Conservation (phyloP, 1,284 basidiomycete species). For the Cutaneotrichosporon sp. region DNA sequence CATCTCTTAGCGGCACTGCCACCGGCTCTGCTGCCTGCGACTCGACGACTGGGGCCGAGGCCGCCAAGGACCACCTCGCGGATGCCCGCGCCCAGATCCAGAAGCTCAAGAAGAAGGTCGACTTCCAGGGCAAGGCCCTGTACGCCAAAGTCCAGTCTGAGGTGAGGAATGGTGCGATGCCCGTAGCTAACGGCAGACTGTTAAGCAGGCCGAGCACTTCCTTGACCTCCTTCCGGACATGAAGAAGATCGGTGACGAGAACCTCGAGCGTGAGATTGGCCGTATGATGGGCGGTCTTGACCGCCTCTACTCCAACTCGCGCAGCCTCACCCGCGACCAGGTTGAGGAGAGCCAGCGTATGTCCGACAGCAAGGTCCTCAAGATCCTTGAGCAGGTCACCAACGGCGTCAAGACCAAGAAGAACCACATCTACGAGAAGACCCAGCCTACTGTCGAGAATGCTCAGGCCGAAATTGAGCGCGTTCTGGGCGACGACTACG, state of each 20-base stretch:
- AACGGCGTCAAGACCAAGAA: conserved; percentile 30
- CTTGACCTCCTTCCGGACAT: conserved; percentile 30
- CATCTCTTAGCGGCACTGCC: not conserved
- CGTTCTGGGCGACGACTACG: conserved; percentile 36
- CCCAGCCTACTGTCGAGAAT: conserved; percentile 26
- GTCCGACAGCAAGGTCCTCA: conserved; percentile 31
- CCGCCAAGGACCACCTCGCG: conserved; percentile 3
- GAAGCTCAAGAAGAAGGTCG: conserved; percentile 33
- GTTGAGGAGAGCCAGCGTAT: conserved; percentile 36
- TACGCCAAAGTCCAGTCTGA: conserved; percentile 32
- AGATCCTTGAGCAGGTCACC: conserved; percentile 27
- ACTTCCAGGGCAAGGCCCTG: conserved; percentile 36
- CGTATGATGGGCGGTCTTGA: conserved; percentile 46
- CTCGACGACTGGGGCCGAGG: not conserved
- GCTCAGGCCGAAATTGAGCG: conserved; percentile 33
- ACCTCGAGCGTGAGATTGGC: conserved; percentile 41
- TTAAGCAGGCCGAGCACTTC: conserved; percentile 22
- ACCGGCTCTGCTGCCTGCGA: conserved; percentile 5
- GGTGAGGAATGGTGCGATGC: conserved; percentile 24
- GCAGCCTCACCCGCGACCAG: conserved; percentile 38
- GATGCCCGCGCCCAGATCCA: conserved; percentile 4
- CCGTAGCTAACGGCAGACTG: conserved; percentile 7
- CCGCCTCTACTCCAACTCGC: conserved; percentile 46
- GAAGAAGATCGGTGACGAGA: conserved; percentile 24
- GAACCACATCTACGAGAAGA: conserved; percentile 24